Conservation (phyloP, 805 yeast genomes). For the Ogataea corticis region DNA sequence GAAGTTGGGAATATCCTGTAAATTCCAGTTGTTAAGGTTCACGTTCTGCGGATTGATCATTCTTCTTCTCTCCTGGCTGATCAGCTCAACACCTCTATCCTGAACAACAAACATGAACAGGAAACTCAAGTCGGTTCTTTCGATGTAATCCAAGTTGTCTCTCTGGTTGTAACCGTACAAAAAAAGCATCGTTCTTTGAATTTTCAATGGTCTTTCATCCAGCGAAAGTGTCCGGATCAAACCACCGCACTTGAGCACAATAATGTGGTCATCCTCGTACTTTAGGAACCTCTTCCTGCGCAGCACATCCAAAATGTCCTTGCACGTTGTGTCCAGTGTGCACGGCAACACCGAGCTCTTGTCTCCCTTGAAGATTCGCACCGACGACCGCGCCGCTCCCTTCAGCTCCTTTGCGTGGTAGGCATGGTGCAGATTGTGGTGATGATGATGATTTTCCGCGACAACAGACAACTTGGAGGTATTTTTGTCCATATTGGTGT, state of each 20-base stretch:
- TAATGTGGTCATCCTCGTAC: constrained; percentile 68
- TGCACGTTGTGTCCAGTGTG: constrained; percentile 73
- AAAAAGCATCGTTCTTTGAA: constrained; percentile 70
- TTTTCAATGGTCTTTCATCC: constrained; percentile 72
- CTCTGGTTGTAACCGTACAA: constrained; percentile 76
- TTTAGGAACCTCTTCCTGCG: constrained; percentile 78
- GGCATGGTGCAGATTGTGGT: constrained; percentile 20
- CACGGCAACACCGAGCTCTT: constrained; percentile 81
- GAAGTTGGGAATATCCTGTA: constrained; percentile 82
- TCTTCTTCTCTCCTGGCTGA: constrained; percentile 33
- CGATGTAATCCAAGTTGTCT: constrained; percentile 77
- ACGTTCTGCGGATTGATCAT: constrained; percentile 70
- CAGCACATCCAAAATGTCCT: constrained; percentile 67
- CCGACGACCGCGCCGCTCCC: constrained; percentile 35
- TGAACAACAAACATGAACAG: constrained; percentile 80
- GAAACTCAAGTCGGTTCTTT: constrained; percentile 80
- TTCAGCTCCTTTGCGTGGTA: constrained; percentile 26
- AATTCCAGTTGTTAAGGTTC: constrained; percentile 66
- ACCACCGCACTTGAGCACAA: constrained; percentile 75
- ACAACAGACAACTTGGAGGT: constrained; percentile 8
- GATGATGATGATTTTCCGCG: constrained; percentile 14
- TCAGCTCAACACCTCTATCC: constrained; percentile 53
- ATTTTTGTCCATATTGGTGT: neutral
- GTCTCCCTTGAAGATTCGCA: constrained; percentile 80
- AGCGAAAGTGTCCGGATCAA: constrained; percentile 70